Evolutionary conservation across 129 eudicot species (phyloP).

Genomic region (Solidago caesia): DNA sequence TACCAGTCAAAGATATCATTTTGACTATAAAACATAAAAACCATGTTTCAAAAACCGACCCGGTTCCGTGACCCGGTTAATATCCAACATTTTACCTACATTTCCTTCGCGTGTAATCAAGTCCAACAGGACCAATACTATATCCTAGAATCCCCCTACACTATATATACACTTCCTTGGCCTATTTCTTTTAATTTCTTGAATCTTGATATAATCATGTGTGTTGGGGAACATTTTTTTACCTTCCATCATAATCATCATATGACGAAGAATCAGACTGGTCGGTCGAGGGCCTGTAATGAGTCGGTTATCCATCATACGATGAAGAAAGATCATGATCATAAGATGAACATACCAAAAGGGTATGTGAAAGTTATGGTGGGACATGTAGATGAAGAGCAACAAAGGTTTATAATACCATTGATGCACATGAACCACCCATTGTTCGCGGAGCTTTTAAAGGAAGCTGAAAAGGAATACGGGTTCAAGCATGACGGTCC

Average conservation of each 20-base stretch:
- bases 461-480: slow-evolving; percentile 89
- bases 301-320: slow-evolving; percentile 16
- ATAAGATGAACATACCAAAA: slow-evolving; percentile 55
- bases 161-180: slow-evolving; percentile 40
- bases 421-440: slow-evolving; percentile 80
- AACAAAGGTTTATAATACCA: slow-evolving; percentile 70
- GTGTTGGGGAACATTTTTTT: slow-evolving; percentile 50
- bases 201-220: slow-evolving; percentile 40
- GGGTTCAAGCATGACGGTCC: slow-evolving; percentile 76
- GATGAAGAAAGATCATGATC: slow-evolving; percentile 23
- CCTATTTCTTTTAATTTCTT: slow-evolving; percentile 39
- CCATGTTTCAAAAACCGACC: not conserved
- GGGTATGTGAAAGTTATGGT: slow-evolving; percentile 73
- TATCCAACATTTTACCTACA: not conserved
- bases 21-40: not conserved
- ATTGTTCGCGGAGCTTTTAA: slow-evolving; percentile 62
- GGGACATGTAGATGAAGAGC: slow-evolving; percentile 80
- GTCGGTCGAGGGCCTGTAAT: no score
- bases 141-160: not conserved
- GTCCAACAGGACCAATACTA: slow-evolving; percentile 32
- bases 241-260: slow-evolving; percentile 52
- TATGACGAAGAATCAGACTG: no score
- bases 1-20: not conserved
- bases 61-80: not conserved
- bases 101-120: slow-evolving; percentile 17